Conservation (phyloP, 2,329 filamentous ascomycete genomes). For the Pseudogymnoascus sp. region DNA sequence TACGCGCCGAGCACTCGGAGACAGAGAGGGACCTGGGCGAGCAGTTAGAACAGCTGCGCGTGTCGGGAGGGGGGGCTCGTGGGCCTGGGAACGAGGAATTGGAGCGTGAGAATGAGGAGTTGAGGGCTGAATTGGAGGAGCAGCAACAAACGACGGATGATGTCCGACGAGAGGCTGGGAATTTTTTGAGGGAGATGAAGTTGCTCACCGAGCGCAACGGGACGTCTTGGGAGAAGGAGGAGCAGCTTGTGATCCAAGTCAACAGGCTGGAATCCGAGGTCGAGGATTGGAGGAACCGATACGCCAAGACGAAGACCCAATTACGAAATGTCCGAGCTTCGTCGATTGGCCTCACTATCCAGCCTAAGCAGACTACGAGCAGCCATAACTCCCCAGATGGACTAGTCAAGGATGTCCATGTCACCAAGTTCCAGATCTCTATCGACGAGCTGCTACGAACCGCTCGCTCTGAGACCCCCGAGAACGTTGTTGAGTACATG, state of each 20-base stretch:
- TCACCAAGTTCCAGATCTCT: constrained; percentile 90
- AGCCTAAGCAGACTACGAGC: constrained; percentile 55
- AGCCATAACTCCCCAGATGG: constrained; percentile 64
- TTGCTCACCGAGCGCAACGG: constrained; percentile 71
- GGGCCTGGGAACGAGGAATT: constrained; percentile 41
- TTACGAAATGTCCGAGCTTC: constrained; percentile 71
- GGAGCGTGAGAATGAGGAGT: constrained; percentile 58
- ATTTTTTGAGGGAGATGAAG: constrained; percentile 84
- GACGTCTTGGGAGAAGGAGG: constrained; percentile 71
- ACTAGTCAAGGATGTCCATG: constrained; percentile 78
- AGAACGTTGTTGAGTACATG: constrained; percentile 73
- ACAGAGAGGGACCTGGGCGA: constrained; percentile 54
- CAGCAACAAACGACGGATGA: constrained; percentile 81
- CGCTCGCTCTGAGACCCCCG: constrained; percentile 64
- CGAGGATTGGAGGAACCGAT: constrained; percentile 82
- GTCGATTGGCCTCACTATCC: constrained; percentile 62
- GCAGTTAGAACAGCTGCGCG: constrained; percentile 49
- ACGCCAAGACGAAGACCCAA: constrained; percentile 81
- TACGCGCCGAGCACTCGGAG: constrained; percentile 58
- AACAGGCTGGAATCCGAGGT: constrained; percentile 72
- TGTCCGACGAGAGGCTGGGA: constrained; percentile 72
- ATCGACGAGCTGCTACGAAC: constrained; percentile 81
- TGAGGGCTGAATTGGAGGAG: constrained; percentile 56
- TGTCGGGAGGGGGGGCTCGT: constrained; percentile 26
- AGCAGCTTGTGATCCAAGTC: constrained; percentile 66